Percentiles rank a stretch among this genome's conserved stretches.
phyloP scores from a whole-genome alignment of 306 rosid genomes.

The Cucurbita ficifolia region DNA sequence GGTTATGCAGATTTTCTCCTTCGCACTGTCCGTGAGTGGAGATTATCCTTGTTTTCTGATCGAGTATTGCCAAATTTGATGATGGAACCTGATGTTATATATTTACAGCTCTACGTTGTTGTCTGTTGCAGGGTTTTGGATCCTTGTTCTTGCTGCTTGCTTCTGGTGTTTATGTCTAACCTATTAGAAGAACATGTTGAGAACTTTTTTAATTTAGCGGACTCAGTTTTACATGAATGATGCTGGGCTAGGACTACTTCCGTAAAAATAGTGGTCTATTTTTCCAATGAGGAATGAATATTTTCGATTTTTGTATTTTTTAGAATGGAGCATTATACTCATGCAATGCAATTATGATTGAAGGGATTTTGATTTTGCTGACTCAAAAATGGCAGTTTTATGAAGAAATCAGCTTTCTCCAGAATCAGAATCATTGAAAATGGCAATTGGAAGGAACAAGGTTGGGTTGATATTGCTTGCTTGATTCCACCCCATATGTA shows the following conservation, averaged over 20 bases:
- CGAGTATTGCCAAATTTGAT: not conserved
- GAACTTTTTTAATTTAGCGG: not conserved
- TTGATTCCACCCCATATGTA: not conserved
- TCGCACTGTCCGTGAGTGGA: not conserved
- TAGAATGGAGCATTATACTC: not conserved
- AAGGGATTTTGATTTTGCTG: not conserved
- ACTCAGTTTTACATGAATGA: constrained; percentile 3
- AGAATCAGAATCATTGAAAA: not conserved
- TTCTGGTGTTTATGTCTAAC: constrained; percentile 75
- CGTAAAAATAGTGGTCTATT: not conserved
- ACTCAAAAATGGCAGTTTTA: not conserved
- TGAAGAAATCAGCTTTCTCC: not conserved
- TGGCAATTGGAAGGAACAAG: not conserved
- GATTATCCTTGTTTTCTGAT: not conserved
- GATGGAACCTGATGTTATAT: not conserved
- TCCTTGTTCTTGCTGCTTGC: constrained; percentile 88
- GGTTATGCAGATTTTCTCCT: not conserved
- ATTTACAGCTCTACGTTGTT: not conserved
- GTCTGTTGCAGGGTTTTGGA: constrained; percentile 61
- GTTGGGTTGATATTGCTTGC: not conserved
- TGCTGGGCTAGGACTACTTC: not conserved
- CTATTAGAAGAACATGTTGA: constrained; percentile 7
- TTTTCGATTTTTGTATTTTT: not conserved
- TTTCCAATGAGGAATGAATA: not conserved
- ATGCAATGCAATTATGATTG: not conserved